Evolutionary conservation across 2,329 filamentous ascomycete genomes (phyloP).

Genomic region (Leptographium procerum): DNA sequence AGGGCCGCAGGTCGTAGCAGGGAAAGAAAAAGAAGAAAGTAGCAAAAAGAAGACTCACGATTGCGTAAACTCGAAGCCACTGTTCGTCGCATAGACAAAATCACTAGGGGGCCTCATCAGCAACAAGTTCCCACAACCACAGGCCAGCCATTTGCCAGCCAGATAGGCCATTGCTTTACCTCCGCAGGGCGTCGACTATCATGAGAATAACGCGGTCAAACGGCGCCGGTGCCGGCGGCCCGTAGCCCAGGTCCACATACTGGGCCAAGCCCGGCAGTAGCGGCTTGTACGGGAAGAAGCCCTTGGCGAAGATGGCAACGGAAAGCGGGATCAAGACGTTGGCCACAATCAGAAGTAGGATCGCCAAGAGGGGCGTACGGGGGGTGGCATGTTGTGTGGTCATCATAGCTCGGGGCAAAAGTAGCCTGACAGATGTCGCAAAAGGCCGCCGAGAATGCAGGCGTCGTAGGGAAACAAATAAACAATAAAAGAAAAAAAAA

Average conservation of each 20-base stretch:
- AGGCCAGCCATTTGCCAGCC: no score
- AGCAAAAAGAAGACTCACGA: slow-evolving; percentile 41
- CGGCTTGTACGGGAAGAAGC: slow-evolving; percentile 97
- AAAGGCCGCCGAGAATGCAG: not conserved
- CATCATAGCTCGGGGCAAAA: not conserved
- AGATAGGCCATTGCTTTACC: slow-evolving; percentile 42
- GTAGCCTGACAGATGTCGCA: not conserved
- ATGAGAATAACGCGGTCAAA: slow-evolving; percentile 94
- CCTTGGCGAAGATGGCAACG: slow-evolving; percentile 67
- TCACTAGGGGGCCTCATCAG: slow-evolving; percentile 50
- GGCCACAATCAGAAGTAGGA: slow-evolving; percentile 46
- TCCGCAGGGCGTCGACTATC: slow-evolving; percentile 91
- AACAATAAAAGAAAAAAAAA: not conserved
- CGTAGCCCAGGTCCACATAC: slow-evolving; percentile 47
- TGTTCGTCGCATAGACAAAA: slow-evolving; percentile 75
- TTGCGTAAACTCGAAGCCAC: slow-evolving; percentile 81
- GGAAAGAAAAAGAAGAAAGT: not conserved
- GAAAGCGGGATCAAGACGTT: slow-evolving; percentile 70
- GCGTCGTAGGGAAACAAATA: not conserved
- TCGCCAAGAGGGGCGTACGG: slow-evolving; percentile 11
- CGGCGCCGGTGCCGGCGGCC: slow-evolving; percentile 47
- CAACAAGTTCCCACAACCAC: not conserved
- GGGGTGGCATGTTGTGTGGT: not conserved
- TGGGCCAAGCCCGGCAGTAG: slow-evolving; percentile 75
- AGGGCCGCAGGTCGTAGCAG: no score